These are phyloP conservation scores for Penicillium robsamsonii DNA, from an alignment of 495 filamentous ascomycete species.

Conservation along the genomic window DNA sequence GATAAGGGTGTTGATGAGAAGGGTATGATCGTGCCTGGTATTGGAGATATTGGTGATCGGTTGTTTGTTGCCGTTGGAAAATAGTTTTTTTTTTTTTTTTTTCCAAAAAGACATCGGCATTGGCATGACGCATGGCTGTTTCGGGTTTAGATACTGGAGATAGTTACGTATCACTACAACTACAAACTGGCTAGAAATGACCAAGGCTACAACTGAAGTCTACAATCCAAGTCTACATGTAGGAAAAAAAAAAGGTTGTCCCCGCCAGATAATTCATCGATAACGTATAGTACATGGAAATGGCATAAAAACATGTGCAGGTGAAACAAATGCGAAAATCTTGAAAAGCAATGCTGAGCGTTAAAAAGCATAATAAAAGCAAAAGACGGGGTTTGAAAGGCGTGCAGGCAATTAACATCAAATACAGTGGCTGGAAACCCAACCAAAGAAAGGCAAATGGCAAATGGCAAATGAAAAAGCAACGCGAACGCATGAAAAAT, in stretches of 20 bases:
- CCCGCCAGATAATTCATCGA: slow-evolving; percentile 42
- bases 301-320: slow-evolving; percentile 38
- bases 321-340: slow-evolving; percentile 14
- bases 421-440: slow-evolving; percentile 27
- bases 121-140: not conserved
- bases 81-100: slow-evolving; percentile 40
- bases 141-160: not conserved
- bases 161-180: not conserved
- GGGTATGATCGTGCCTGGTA: slow-evolving; percentile 89
- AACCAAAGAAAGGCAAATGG: slow-evolving; percentile 20
- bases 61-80: slow-evolving; percentile 93
- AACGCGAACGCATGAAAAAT: slow-evolving; percentile 9
- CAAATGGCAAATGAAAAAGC: slow-evolving; percentile 15
- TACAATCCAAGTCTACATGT: not conserved
- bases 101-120: no score
- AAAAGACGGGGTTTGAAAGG: slow-evolving; percentile 18
- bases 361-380: slow-evolving; percentile 14
- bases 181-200: not conserved
- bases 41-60: slow-evolving; percentile 90
- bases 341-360: slow-evolving; percentile 21
- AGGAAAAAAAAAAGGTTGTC: slow-evolving; percentile 9
- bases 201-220: not conserved
- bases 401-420: slow-evolving; percentile 27
- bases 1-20: slow-evolving; percentile 67
- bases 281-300: slow-evolving; percentile 49